A percentile compares a stretch with the other conserved stretches of the same genome.
These are phyloP conservation scores for Odonthalia washingtoniensis DNA, from an alignment of 31 red algal species.

Conservation along the genomic window DNA sequence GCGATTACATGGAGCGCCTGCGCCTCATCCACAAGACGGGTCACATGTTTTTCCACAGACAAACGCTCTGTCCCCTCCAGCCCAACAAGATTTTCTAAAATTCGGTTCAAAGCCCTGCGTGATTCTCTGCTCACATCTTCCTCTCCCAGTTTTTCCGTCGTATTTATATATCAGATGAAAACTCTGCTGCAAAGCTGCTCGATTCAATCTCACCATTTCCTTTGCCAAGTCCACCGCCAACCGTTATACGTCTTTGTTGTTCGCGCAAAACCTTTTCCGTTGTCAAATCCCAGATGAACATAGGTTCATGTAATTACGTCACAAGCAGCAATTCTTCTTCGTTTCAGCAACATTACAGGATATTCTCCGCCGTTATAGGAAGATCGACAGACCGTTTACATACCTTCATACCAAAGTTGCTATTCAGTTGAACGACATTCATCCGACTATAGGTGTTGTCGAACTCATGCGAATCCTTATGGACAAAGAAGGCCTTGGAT, in stretches of 20 bases:
- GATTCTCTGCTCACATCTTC: conserved; percentile 61
- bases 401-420: conserved; percentile 86
- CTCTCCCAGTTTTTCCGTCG: conserved; percentile 42
- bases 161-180: conserved; percentile 24
- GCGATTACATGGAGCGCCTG: conserved; percentile 83
- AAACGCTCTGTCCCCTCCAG: conserved; percentile 85
- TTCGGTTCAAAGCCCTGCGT: conserved; percentile 74
- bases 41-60: conserved; percentile 93
- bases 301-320: conserved; percentile 97
- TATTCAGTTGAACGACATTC: conserved; percentile 99
- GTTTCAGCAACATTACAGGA: conserved; percentile 99
- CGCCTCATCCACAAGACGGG: conserved; percentile 89
- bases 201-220: conserved; percentile 16
- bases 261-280: conserved; percentile 78
- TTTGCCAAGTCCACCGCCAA: conserved; percentile 12
- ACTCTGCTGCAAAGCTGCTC: too few relatives aligned
- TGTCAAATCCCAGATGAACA: conserved; percentile 92
- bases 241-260: conserved; percentile 19
- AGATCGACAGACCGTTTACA: conserved; percentile 71
- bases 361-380: conserved; percentile 60
- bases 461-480: conserved; percentile 98
- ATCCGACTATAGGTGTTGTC: conserved; percentile 96
- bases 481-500: conserved; percentile 75
- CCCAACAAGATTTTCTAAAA: conserved; percentile 85
- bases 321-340: conserved; percentile 99